Evolutionary conservation across 2,329 filamentous ascomycete genomes (phyloP).

Genomic region (Penicillium janthinellum): DNA sequence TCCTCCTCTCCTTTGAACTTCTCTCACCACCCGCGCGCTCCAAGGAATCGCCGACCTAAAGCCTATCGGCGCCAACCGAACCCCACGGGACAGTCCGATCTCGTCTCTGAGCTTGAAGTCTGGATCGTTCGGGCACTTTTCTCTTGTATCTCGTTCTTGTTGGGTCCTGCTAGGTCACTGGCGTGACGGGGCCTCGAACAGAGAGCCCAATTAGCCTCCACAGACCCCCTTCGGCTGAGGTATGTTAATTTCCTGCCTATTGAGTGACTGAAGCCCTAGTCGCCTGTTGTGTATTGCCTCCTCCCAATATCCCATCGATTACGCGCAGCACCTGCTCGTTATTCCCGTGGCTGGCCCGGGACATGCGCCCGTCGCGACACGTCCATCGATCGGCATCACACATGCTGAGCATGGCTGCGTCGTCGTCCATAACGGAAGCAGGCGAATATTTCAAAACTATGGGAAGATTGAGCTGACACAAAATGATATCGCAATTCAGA

Average conservation of each 20-base stretch:
- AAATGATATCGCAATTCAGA: constrained; percentile 5
- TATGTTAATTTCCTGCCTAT: constrained; percentile 20
- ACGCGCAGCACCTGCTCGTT: constrained; percentile 3
- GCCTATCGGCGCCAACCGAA: constrained; percentile 2
- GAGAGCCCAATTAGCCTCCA: constrained; percentile 18
- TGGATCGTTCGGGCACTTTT: not conserved
- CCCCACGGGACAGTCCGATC: not conserved
- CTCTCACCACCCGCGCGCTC: constrained; percentile 19
- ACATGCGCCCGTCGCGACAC: constrained; percentile 26
- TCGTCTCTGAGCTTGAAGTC: not conserved
- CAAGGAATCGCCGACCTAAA: constrained; percentile 12
- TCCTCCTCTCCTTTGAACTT: constrained; percentile 23
- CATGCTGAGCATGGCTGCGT: constrained; percentile 8
- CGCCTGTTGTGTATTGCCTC: not conserved
- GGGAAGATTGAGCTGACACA: constrained; percentile 12
- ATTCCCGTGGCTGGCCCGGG: constrained; percentile 3
- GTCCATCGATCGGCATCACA: constrained; percentile 14
- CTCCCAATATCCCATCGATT: not conserved
- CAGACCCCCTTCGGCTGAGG: constrained; percentile 21
- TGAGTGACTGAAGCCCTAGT: not conserved
- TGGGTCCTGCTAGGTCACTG: constrained; percentile 4
- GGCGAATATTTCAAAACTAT: not conserved
- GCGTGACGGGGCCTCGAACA: not conserved
- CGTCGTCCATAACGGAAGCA: constrained; percentile 11
- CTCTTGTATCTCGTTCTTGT: not conserved